phyloP scores from a whole-genome alignment of 2,329 filamentous ascomycete species.

The Geosmithia morbida region DNA sequence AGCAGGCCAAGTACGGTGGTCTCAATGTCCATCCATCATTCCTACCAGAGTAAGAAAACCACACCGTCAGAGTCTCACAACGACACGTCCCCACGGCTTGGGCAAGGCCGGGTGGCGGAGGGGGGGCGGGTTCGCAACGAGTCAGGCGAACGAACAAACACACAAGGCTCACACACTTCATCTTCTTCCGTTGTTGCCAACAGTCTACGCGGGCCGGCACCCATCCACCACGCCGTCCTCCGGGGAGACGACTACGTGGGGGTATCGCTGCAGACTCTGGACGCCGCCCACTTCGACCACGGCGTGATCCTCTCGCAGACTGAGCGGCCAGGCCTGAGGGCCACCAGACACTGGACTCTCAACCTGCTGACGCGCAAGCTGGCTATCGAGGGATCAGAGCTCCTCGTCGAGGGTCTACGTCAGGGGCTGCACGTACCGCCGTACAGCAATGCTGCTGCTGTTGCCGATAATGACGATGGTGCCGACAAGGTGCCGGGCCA shows the following conservation, averaged over 20 bases:
- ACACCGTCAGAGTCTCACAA: too few species aligned
- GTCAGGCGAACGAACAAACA: too few species aligned
- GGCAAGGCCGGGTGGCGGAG: too few species aligned
- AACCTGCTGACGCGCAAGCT: slow-evolving; percentile 30
- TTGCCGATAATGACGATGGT: too few species aligned
- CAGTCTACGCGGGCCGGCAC: slow-evolving; percentile 72
- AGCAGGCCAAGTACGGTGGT: slow-evolving; percentile 62
- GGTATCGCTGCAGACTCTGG: slow-evolving; percentile 75
- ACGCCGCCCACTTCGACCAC: slow-evolving; percentile 62
- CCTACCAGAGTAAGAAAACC: slow-evolving; percentile 54
- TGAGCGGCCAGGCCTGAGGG: slow-evolving; percentile 38
- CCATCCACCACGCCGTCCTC: slow-evolving; percentile 74
- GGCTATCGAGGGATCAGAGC: slow-evolving; percentile 48
- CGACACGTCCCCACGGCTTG: too few species aligned
- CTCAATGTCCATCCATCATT: slow-evolving; percentile 90
- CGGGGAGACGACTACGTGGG: slow-evolving; percentile 47
- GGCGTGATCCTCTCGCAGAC: slow-evolving; percentile 64
- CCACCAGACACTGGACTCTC: slow-evolving; percentile 28
- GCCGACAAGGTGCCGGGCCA: too few species aligned
- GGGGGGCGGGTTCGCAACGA: too few species aligned
- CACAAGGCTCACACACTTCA: background rate
- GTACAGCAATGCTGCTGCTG: slow-evolving; percentile 8
- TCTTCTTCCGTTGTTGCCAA: background rate
- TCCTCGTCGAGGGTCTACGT: slow-evolving; percentile 55
- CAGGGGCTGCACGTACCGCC: slow-evolving; percentile 51